These are phyloP conservation scores for Penicillium sp. DNA, from an alignment of 2,329 filamentous ascomycete species.

Conservation along the genomic window DNA sequence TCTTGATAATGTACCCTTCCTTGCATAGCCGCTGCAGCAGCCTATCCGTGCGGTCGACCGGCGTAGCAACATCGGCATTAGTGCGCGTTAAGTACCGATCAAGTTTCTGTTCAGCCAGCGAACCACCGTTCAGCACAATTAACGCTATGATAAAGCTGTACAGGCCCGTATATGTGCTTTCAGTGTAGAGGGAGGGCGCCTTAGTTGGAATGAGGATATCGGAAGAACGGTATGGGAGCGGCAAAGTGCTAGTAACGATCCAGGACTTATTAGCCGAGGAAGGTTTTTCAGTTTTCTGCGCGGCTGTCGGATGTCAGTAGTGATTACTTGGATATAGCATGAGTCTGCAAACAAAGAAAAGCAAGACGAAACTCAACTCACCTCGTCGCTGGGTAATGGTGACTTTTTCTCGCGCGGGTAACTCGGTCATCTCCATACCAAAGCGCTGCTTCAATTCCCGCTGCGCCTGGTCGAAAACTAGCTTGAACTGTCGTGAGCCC, in stretches of 20 bases:
- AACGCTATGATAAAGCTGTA: conserved; percentile 77
- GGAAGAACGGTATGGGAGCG: conserved; percentile 63
- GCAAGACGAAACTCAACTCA: conserved; percentile 34
- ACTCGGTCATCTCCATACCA: conserved; percentile 88
- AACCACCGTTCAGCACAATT: conserved; percentile 69
- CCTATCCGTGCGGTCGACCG: conserved; percentile 71
- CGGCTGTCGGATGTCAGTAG: conserved; percentile 39
- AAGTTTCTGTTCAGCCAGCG: conserved; percentile 75
- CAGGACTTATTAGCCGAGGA: conserved; percentile 64
- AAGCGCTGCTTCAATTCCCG: conserved; percentile 67
- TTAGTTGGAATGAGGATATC: conserved; percentile 67
- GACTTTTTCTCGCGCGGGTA: conserved; percentile 76
- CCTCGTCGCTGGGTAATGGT: conserved; percentile 77
- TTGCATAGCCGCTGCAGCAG: conserved; percentile 71
- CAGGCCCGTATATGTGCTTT: conserved; percentile 77
- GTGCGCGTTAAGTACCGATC: conserved; percentile 70
- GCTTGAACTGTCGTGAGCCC: conserved; percentile 67
- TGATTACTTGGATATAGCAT: background rate
- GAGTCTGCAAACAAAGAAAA: background rate
- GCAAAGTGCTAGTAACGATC: conserved; percentile 72
- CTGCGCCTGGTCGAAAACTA: conserved; percentile 76
- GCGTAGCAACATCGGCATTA: conserved; percentile 72
- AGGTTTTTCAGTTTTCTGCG: conserved; percentile 45
- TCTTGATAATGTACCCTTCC: conserved; percentile 78
- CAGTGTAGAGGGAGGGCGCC: conserved; percentile 62